Base-by-base conservation (phyloP, 345 rosid species). In the Microcos paniculata region DNA sequence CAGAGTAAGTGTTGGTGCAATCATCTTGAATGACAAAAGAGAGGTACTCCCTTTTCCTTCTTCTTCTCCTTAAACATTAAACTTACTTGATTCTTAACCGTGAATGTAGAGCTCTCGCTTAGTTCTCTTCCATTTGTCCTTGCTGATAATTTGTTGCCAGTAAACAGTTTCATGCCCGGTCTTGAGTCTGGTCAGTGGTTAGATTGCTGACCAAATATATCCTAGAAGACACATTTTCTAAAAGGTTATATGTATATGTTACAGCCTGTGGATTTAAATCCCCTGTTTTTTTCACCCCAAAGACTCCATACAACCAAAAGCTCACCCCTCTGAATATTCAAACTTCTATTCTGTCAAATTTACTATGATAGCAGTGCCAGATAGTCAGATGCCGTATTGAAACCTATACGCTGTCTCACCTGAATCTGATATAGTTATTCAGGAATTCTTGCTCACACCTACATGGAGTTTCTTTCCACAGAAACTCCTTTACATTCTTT, bases 1-100 rank as follows among this genome's bases (percentile, higher is more conserved):
- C 70, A 84, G 87, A 74, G 90, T 93, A 6, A 55, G 89, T 35
- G 82, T 93, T 70, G 98, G 98, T 73, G 94, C 91, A 77, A 82
- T 93, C 66, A 86, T 93, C 78, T 79, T 93, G 71, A 93, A 88
- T 74, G 87, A 84, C 73, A 84, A 84, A 80, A 63, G 90, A 85
- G 97, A 93, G 93, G 98, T 93, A 81, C 43, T 70, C 57, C 14
- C 38, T 62, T 67, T 48, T 62, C 45, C 72, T 42, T 52, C n/a
- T 69, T n/a, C 51, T 8, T 4, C 10, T 23, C 71, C 15, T 16
- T 73, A 1, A 6, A 38, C 24, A 10, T 13, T 48, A 28, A 28
- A 43, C 18, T 51, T 49, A 49, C 28, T 69, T 69, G 58, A 55
- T 26, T 65, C 23, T 65, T 16, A 21, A 23, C 48, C 3, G 33